These are phyloP conservation scores for Trichoderma sp. DNA, from an alignment of 2,329 filamentous ascomycete species.

Conservation along the genomic window DNA sequence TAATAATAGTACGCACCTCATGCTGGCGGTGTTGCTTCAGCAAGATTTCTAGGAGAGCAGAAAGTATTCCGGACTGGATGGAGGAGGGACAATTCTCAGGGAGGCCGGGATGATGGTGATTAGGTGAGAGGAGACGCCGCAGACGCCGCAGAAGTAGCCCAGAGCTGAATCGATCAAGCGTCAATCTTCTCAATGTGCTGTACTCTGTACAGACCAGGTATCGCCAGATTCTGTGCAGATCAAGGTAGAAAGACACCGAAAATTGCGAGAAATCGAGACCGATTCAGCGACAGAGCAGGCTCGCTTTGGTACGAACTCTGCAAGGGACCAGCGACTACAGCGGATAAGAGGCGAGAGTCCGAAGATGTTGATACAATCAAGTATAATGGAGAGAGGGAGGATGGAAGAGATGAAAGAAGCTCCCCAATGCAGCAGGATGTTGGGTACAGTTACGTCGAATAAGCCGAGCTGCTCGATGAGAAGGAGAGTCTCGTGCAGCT, in stretches of 20 bases:
- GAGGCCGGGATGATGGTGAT: neutral
- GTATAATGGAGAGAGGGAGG: neutral
- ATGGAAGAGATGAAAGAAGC: neutral
- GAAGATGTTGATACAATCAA: neutral
- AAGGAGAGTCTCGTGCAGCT: slow-evolving; percentile 1
- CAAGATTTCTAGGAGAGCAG: neutral
- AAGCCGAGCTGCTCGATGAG: neutral
- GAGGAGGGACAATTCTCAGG: neutral
- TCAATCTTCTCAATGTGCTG: neutral
- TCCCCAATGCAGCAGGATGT: neutral
- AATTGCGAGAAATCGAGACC: neutral
- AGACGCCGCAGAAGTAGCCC: neutral
- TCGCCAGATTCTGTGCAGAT: neutral
- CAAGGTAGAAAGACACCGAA: neutral
- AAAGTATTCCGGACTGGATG: neutral
- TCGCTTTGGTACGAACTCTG: neutral
- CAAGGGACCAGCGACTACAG: neutral
- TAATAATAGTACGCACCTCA: slow-evolving; percentile 18
- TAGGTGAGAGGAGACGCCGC: neutral
- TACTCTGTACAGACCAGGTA: neutral
- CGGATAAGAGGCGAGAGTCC: neutral
- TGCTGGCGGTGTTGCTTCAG: slow-evolving; percentile 4
- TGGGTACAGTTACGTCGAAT: neutral
- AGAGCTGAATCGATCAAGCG: neutral
- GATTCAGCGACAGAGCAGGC: neutral